A percentile compares a stretch with the other conserved stretches of the same genome.
These are phyloP conservation scores for Mariannaea sp. DNA, from an alignment of 2,329 filamentous ascomycete species.

Conservation along the genomic window DNA sequence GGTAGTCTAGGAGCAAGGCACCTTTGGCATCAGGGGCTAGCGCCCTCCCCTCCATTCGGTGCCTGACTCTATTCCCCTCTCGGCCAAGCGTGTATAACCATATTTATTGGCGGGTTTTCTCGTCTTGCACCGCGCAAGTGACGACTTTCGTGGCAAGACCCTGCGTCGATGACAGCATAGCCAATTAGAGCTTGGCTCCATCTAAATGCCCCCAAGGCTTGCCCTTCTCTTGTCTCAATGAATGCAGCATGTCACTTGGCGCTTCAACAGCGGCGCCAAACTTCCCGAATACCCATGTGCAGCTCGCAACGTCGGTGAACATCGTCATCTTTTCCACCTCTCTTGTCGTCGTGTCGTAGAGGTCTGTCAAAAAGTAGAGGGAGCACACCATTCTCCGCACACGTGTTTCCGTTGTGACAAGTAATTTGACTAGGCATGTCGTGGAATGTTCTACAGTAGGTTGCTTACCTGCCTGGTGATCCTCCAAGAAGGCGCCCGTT, in stretches of 20 bases:
- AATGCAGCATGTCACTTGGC: slow-evolving; percentile 6
- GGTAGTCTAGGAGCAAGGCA: background rate
- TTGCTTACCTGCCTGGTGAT: too few relatives aligned
- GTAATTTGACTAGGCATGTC: too few relatives aligned
- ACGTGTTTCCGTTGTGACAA: too few relatives aligned
- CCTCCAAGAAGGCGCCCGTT: background rate
- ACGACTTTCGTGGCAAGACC: slow-evolving; percentile 3
- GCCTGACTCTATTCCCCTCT: slow-evolving; percentile 11
- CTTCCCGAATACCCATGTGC: too few relatives aligned
- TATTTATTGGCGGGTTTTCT: background rate
- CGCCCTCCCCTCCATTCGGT: slow-evolving; percentile 6
- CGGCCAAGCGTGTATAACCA: background rate
- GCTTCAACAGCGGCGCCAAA: slow-evolving; percentile 3
- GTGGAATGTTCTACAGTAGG: too few relatives aligned
- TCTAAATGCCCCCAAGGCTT: slow-evolving; percentile 1
- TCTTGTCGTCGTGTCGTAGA: too few relatives aligned
- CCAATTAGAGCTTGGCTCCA: background rate
- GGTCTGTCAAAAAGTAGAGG: too few relatives aligned
- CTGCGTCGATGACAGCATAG: background rate
- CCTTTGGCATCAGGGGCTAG: background rate
- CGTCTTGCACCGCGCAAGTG: background rate
- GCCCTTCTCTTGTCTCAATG: slow-evolving; percentile 6
- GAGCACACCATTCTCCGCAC: too few relatives aligned
- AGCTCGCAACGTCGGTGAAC: too few relatives aligned
- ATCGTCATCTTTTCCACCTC: too few relatives aligned